A percentile compares a stretch with the other conserved stretches of the same genome.
phyloP scores from a whole-genome alignment of 768 basidiomycete genomes.

The Russula brevipes region DNA sequence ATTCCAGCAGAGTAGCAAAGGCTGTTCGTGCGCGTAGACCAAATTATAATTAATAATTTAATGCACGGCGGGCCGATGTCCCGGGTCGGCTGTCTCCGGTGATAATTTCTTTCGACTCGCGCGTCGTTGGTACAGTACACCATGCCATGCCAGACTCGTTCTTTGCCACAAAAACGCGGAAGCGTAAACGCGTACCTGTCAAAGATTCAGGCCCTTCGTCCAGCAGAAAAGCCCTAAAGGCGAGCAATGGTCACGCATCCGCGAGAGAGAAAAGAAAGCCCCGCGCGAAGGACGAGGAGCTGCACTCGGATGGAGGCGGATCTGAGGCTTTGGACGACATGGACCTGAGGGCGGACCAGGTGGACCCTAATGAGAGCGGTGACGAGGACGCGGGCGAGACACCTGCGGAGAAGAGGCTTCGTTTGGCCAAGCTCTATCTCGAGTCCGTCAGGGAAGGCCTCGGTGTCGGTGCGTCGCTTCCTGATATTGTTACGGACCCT shows the following conservation, averaged over 20 bases:
- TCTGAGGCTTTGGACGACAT: slow-evolving; percentile 59
- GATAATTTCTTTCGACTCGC: background rate
- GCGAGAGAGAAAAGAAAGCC: slow-evolving; percentile 27
- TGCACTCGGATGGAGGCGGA: slow-evolving; percentile 54
- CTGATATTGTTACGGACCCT: background rate
- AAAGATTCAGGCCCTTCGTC: slow-evolving; percentile 33
- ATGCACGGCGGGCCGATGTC: too few species aligned
- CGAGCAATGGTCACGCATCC: slow-evolving; percentile 26
- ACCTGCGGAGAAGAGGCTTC: slow-evolving; percentile 85
- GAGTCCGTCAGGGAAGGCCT: slow-evolving; percentile 73
- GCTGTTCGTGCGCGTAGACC: slow-evolving; percentile 55
- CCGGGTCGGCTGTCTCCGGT: background rate
- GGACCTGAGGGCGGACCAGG: slow-evolving; percentile 56
- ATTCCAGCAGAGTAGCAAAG: slow-evolving; percentile 69
- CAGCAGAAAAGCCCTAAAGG: slow-evolving; percentile 31
- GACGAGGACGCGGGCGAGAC: slow-evolving; percentile 89
- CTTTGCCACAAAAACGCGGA: slow-evolving; percentile 61
- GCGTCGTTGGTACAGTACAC: background rate
- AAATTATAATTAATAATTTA: slow-evolving; percentile 30
- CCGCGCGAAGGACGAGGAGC: slow-evolving; percentile 50
- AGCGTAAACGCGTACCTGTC: slow-evolving; percentile 51
- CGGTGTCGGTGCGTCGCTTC: slow-evolving; percentile 50
- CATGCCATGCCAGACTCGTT: slow-evolving; percentile 76
- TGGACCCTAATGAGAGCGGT: slow-evolving; percentile 56
- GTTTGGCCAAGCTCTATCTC: slow-evolving; percentile 87